Percentiles rank a stretch among this genome's conserved stretches.
Conservation (phyloP, 1,139 yeast species). For the Tardiomyces digboiensis region DNA sequence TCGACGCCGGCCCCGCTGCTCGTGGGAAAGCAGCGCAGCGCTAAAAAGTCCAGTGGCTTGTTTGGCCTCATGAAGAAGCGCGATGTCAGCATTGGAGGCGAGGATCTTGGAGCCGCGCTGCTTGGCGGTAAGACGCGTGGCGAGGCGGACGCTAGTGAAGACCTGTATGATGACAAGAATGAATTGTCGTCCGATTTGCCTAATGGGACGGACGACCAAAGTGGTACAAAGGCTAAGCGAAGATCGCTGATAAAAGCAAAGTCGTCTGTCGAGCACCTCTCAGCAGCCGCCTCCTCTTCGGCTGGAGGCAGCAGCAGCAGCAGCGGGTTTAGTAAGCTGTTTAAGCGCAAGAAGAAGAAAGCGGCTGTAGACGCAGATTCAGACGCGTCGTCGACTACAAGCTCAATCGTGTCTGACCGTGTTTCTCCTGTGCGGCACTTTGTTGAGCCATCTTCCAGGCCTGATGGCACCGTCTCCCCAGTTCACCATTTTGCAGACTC, state of each 20-base stretch:
- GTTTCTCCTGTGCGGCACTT: not conserved
- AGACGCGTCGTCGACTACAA: not conserved
- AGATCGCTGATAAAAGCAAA: constrained; percentile 21
- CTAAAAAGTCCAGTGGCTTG: not conserved
- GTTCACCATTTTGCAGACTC: no score
- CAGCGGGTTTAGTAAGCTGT: not conserved
- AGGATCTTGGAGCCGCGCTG: constrained; percentile 14
- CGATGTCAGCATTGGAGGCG: constrained; percentile 4
- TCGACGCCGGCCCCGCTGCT: not conserved
- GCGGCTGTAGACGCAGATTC: not conserved
- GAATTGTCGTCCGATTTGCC: no score
- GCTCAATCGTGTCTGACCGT: not conserved
- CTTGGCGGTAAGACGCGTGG: constrained; percentile 3
- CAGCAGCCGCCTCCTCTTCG: not conserved
- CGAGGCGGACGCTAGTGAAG: constrained; percentile 1
- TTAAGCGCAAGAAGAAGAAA: not conserved
- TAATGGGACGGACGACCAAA: not conserved
- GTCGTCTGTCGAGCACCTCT: constrained; percentile 20
- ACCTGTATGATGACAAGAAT: not conserved
- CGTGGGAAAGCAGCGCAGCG: not conserved
- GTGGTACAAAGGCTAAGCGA: constrained; percentile 8
- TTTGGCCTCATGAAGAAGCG: not conserved
- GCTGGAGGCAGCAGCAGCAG: not conserved
- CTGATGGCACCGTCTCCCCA: no score
- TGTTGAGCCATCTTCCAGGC: no score